Conservation (phyloP, 306 rosid species). For the Castanea crenata region DNA sequence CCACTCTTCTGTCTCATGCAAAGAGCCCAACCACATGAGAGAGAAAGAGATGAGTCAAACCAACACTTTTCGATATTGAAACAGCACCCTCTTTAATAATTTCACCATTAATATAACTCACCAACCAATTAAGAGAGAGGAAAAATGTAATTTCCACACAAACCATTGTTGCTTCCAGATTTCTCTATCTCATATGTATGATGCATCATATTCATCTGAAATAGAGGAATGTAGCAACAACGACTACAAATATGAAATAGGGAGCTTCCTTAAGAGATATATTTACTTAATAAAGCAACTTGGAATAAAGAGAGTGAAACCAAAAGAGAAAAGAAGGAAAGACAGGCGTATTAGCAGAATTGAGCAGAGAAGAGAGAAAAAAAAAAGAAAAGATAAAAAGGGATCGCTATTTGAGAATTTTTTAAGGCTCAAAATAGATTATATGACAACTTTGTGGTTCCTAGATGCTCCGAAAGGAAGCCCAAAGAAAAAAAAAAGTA, state of each 20-base stretch:
- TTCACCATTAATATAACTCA: neutral
- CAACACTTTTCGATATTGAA: no score
- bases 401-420: slow-evolving; percentile 10
- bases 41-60: no score
- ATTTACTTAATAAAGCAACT: neutral
- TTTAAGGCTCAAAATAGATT: neutral
- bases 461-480: slow-evolving; percentile 10
- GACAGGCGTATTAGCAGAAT: neutral
- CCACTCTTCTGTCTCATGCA: no score
- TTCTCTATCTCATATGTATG: no score
- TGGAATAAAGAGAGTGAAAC: neutral
- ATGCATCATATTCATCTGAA: no score
- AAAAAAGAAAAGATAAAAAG: slow-evolving; percentile 18
- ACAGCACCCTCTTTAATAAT: no score
- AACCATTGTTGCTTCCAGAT: no score
- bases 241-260: no score
- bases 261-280: neutral
- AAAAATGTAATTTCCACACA: no score
- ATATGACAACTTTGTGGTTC: slow-evolving; percentile 9
- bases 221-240: no score
- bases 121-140: neutral
- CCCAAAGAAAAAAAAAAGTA: slow-evolving; percentile 11
- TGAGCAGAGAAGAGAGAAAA: neutral
- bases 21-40: no score
- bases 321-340: neutral